Percentiles rank a stretch among this genome's conserved stretches.
phyloP scores from a whole-genome alignment of 805 yeast species.

The Kuraishia floccosa region DNA sequence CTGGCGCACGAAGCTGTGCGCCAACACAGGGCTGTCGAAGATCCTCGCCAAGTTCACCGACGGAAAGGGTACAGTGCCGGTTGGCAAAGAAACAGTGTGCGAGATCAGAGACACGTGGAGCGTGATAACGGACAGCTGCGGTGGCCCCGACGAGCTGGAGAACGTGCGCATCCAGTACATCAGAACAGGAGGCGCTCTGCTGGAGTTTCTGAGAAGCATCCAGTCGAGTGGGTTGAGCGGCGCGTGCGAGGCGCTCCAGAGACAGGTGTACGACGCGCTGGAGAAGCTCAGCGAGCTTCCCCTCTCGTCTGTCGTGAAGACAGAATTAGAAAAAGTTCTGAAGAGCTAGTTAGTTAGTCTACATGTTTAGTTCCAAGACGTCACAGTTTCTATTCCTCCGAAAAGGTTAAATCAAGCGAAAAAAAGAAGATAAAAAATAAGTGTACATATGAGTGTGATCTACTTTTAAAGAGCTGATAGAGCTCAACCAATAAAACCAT shows the following conservation, averaged over 20 bases:
- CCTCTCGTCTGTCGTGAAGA: neutral
- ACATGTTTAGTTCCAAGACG: too few species aligned
- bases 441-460: too few species aligned
- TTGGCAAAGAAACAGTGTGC: too few species aligned
- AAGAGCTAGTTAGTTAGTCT: too few species aligned
- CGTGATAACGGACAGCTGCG: constrained; percentile 6
- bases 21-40: constrained; percentile 25
- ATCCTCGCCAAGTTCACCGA: constrained; percentile 1
- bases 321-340: neutral
- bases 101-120: constrained; percentile 8
- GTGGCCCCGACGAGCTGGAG: constrained; percentile 3
- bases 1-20: constrained; percentile 48
- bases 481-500: too few species aligned
- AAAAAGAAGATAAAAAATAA: too few species aligned
- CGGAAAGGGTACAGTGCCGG: too few species aligned
- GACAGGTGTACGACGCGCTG: neutral
- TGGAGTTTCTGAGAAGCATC: neutral
- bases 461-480: too few species aligned
- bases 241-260: neutral
- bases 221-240: neutral
- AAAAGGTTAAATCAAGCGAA: too few species aligned
- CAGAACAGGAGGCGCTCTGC: neutral
- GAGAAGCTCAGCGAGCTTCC: constrained; percentile 7
- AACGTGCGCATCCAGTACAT: neutral
- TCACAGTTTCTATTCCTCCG: too few species aligned